A percentile compares a stretch with the other conserved stretches of the same genome.
These are phyloP conservation scores for Colletotrichum sp. DNA, from an alignment of 2,329 filamentous ascomycete species.

Conservation along the genomic window DNA sequence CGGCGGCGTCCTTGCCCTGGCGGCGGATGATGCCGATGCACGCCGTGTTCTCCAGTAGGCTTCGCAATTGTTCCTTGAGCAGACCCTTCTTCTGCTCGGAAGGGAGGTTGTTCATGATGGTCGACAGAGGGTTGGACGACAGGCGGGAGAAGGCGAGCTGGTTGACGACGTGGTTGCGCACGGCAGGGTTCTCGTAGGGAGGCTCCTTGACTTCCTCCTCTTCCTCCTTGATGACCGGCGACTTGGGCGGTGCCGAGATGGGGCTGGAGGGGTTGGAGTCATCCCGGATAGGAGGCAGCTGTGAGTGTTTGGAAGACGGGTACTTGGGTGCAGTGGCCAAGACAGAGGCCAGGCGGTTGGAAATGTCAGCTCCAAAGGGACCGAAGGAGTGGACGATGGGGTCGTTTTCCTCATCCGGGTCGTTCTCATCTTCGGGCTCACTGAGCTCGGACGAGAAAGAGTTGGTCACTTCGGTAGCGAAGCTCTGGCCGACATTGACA, in stretches of 20 bases:
- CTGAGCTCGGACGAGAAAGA: constrained; percentile 65
- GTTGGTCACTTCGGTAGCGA: constrained; percentile 54
- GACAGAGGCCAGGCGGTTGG: constrained; percentile 83
- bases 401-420: constrained; percentile 92
- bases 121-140: constrained; percentile 88
- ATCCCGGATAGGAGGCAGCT: neutral
- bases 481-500: constrained; percentile 44
- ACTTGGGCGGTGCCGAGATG: constrained; percentile 12
- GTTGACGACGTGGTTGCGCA: constrained; percentile 90
- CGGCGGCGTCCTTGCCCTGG: constrained; percentile 94
- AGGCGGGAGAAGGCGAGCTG: constrained; percentile 94
- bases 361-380: constrained; percentile 84
- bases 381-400: constrained; percentile 92
- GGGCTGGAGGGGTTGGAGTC: constrained; percentile 14
- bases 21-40: constrained; percentile 90
- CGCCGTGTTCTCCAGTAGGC: constrained; percentile 73
- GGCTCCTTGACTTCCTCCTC: constrained; percentile 20
- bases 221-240: neutral
- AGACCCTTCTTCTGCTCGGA: constrained; percentile 64
- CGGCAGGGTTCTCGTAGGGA: constrained; percentile 33
- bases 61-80: constrained; percentile 68
- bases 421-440: constrained; percentile 51
- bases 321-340: constrained; percentile 68
- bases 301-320: constrained; percentile 24
- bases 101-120: constrained; percentile 87